Conservation (phyloP, 2,329 filamentous ascomycete genomes). For the Beauveria varroae region DNA sequence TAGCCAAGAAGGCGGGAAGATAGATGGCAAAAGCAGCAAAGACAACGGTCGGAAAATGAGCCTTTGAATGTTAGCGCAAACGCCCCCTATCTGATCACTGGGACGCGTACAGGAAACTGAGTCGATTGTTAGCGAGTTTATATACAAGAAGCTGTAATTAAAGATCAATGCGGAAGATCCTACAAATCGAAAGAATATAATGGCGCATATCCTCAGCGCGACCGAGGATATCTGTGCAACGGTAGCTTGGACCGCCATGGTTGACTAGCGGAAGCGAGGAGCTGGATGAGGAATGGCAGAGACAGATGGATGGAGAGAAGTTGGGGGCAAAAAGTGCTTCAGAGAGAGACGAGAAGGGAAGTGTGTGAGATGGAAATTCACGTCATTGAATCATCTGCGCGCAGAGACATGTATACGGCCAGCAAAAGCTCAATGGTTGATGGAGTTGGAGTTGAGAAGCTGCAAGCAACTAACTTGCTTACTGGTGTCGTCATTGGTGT, state of each 20-base stretch:
- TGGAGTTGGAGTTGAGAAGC: not conserved
- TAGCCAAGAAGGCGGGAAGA: conserved; percentile 53
- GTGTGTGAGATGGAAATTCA: not conserved
- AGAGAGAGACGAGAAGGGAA: conserved; percentile 6
- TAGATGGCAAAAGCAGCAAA: conserved; percentile 61
- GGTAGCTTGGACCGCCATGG: conserved; percentile 24
- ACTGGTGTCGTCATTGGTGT: not conserved
- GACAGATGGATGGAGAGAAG: not conserved
- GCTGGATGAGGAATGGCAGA: not conserved
- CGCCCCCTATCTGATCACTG: not conserved
- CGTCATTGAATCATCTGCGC: conserved; percentile 1
- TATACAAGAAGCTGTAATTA: not conserved
- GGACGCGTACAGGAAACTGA: conserved; percentile 30
- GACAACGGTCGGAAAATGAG: conserved; percentile 42
- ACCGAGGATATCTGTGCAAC: conserved; percentile 29
- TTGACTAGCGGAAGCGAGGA: not conserved
- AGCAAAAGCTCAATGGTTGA: not conserved
- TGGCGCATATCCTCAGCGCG: conserved; percentile 28
- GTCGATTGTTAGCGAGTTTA: conserved; percentile 12
- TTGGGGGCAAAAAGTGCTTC: not conserved
- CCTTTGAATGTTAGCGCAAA: conserved; percentile 19
- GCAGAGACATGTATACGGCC: not conserved
- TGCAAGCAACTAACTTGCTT: not conserved
- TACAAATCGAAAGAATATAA: conserved; percentile 31
- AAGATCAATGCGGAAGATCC: conserved; percentile 9